A percentile compares a stretch with the other conserved stretches of the same genome.
Evolutionary conservation across 495 filamentous ascomycete genomes (phyloP).

Genomic region (Penicillium psychrofluorescens): DNA sequence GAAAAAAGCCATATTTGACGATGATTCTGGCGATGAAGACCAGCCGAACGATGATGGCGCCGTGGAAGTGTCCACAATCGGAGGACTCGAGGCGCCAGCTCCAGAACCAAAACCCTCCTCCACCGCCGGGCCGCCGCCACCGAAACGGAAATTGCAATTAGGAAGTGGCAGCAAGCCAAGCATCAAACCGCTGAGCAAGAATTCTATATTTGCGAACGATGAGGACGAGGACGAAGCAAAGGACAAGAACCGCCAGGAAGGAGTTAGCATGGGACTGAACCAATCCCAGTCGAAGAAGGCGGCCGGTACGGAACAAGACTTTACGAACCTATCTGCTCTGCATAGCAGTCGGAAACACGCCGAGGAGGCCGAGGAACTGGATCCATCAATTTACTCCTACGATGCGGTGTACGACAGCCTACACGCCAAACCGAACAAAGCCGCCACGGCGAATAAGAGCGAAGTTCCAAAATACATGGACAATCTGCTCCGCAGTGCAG

Average conservation of each 20-base stretch:
- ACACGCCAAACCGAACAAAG: slow-evolving; percentile 32
- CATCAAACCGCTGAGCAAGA: slow-evolving; percentile 31
- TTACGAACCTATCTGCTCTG: slow-evolving; percentile 42
- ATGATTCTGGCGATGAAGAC: slow-evolving; percentile 40
- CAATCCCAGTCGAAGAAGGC: slow-evolving; percentile 10
- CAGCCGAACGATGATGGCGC: slow-evolving; percentile 8
- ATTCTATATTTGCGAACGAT: slow-evolving; percentile 35
- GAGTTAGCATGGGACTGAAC: slow-evolving; percentile 13
- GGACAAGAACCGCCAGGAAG: slow-evolving; percentile 11
- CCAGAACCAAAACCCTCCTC: slow-evolving; percentile 7
- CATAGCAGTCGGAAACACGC: slow-evolving; percentile 42
- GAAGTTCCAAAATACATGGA: slow-evolving; percentile 73
- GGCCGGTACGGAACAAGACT: slow-evolving; percentile 16
- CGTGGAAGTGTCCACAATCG: slow-evolving; percentile 36
- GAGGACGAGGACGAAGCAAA: slow-evolving; percentile 27
- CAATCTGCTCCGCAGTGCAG: slow-evolving; percentile 69
- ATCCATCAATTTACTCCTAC: slow-evolving; percentile 51
- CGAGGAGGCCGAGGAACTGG: slow-evolving; percentile 37
- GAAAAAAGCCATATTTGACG: slow-evolving; percentile 44
- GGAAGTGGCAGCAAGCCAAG: slow-evolving; percentile 13
- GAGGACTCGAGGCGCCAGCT: slow-evolving; percentile 25
- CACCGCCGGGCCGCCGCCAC: slow-evolving; percentile 18
- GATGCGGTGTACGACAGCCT: slow-evolving; percentile 48
- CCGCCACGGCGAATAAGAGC: slow-evolving; percentile 13
- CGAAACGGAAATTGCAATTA: slow-evolving; percentile 31